Evolutionary conservation across 2,329 filamentous ascomycete species (phyloP), one percentile per base, ranked within the genome.

Genomic region (Massarina eburnea): DNA sequence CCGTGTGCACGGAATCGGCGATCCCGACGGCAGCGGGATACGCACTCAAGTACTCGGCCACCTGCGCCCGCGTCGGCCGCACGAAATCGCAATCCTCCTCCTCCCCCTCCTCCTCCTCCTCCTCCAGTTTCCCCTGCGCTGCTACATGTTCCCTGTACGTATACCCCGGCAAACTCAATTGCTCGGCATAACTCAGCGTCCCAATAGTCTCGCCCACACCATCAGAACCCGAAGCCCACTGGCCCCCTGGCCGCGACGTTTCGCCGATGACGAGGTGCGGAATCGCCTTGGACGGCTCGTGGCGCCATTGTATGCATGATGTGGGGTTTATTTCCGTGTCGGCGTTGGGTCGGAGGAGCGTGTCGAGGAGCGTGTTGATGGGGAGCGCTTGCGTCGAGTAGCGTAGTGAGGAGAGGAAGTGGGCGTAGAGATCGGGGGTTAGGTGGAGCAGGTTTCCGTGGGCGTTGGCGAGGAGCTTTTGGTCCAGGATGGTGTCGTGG

Each of bases 331-430:
- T 72, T 46, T 83, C 78, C 1, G 78, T 79, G 49, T 84, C 81
- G 8, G 79, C 78, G 51, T 81, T 77, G 5, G 81, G 81, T 3
- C 80, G 74, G 14, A 83, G 67, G 4, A 84, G 69, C 1, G 81
- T 82, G 53, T 84, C 81, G 7, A 84, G 70, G 15, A 84, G 71
- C 10, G 80, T 79, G 54, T 84, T 84, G 43, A 83, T 70, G 0
- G 80, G 80, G 2, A 84, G 71, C 3, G 81, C 80, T 54, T 83
- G 80, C 0, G 78, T 82, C 30, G 81, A 83, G 67, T 84, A 84
- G 6, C 79, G 79, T 33, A 83, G 71, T 2, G 77, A 77, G 0
- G 80, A 81, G 2, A 76, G 76, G 54, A 84, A 83, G 60, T 84
- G 81, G 12, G 76, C 76, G 20, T 80, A 82, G 27, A 83, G 67